A percentile compares a stretch with the other conserved stretches of the same genome.
Conservation (phyloP, 805 yeast genomes). For the Candida loeiensis region DNA sequence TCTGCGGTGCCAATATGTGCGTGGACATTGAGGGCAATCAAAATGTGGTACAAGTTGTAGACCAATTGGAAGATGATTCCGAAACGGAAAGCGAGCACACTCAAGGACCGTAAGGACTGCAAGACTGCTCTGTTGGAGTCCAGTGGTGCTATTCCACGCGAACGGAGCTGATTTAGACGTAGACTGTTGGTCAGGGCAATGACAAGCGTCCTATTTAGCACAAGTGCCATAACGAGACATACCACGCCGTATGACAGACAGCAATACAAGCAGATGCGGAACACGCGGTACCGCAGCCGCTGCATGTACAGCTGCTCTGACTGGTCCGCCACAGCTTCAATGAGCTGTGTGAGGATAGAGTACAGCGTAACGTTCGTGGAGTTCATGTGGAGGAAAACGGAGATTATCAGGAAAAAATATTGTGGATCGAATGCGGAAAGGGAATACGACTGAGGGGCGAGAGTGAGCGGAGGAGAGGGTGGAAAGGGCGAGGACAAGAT, state of each 20-base stretch:
- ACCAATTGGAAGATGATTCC: constrained; percentile 24
- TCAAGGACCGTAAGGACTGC: constrained; percentile 17
- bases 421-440: not conserved
- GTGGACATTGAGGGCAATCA: constrained; percentile 31
- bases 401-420: not conserved
- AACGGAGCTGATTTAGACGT: constrained; percentile 15
- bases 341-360: constrained; percentile 1
- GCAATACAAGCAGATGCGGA: constrained; percentile 26
- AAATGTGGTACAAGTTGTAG: constrained; percentile 23
- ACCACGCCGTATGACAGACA: constrained; percentile 36
- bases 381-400: not conserved
- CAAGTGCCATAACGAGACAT: constrained; percentile 36
- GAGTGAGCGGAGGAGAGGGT: not conserved
- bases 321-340: constrained; percentile 13
- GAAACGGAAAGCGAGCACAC: constrained; percentile 25
- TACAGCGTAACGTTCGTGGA: not conserved
- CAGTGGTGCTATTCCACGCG: constrained; percentile 1
- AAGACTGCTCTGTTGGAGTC: constrained; percentile 9
- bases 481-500: too few species aligned
- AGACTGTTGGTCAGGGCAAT: constrained; percentile 35
- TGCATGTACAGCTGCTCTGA: constrained; percentile 7
- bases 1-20: constrained; percentile 11
- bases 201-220: constrained; percentile 35
- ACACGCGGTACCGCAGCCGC: constrained; percentile 18
- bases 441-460: not conserved